Evolutionary conservation across 192 early-diverging fungal genomes (phyloP).

Genomic region (Coemansia sp.): DNA sequence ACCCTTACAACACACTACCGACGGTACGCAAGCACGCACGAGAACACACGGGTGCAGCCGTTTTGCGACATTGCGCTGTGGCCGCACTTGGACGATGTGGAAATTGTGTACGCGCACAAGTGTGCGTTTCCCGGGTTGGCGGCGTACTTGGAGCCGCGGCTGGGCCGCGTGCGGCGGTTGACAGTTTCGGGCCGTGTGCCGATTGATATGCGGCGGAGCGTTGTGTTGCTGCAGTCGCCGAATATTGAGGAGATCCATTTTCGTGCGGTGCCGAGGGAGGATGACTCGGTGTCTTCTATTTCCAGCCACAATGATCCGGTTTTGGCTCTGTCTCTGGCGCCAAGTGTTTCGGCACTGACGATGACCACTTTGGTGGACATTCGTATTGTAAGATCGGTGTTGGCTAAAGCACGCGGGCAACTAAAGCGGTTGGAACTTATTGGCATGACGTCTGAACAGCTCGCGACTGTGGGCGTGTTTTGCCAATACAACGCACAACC

Average conservation of each 20-base stretch:
- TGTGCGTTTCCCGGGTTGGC: constrained; percentile 50
- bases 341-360: constrained; percentile 15
- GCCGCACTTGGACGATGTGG: constrained; percentile 31
- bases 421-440: constrained; percentile 21
- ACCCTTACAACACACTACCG: constrained; percentile 42
- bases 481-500: neutral
- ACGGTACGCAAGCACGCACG: constrained; percentile 28
- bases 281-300: constrained; percentile 30
- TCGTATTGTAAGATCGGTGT: constrained; percentile 24
- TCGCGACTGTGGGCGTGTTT: constrained; percentile 16
- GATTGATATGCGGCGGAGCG: constrained; percentile 44
- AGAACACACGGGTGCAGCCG: constrained; percentile 38
- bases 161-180: constrained; percentile 25
- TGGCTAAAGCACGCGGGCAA: constrained; percentile 7
- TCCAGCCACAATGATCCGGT: constrained; percentile 26
- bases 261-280: constrained; percentile 21
- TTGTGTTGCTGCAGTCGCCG: constrained; percentile 23
- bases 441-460: constrained; percentile 25
- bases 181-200: constrained; percentile 38
- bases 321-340: constrained; percentile 7
- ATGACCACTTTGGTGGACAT: constrained; percentile 38
- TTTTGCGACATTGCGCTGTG: constrained; percentile 34
- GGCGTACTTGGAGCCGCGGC: constrained; percentile 37
- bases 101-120: constrained; percentile 44
- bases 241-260: constrained; percentile 23